Evolutionary conservation across 768 basidiomycete species (phyloP).

Genomic region (Termitomyces titanicus): DNA sequence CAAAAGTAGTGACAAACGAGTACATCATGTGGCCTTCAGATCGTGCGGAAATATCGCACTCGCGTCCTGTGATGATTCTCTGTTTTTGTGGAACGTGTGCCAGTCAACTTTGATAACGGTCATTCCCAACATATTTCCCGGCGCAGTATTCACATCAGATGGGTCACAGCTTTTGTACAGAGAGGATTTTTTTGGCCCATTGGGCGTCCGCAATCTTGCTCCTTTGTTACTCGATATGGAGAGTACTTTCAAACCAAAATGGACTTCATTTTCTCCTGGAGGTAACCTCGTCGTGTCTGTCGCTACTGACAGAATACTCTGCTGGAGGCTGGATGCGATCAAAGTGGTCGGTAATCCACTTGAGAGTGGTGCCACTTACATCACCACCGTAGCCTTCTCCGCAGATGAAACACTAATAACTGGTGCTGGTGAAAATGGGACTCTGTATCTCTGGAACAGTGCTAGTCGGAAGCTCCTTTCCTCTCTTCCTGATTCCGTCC

Average conservation of each 20-base stretch:
- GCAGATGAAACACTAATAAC: not conserved
- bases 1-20: no score
- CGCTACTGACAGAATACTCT: not conserved
- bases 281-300: not conserved
- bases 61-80: not conserved
- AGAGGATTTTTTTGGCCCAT: not conserved
- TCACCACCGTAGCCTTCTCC: not conserved
- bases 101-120: not conserved
- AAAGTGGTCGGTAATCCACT: not conserved
- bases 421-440: not conserved
- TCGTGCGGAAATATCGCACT: not conserved
- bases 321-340: not conserved
- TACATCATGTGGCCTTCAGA: not conserved
- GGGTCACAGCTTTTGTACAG: not conserved
- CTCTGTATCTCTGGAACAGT: not conserved
- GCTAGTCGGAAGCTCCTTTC: not conserved
- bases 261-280: not conserved
- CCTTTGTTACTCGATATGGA: not conserved
- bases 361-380: not conserved
- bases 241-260: not conserved
- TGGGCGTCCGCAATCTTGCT: not conserved
- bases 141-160: not conserved
- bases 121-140: not conserved
- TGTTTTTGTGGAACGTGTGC: not conserved
- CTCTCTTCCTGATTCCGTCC: not conserved